phyloP scores from a whole-genome alignment of 345 rosid species.

The Rhizophora mangle region DNA sequence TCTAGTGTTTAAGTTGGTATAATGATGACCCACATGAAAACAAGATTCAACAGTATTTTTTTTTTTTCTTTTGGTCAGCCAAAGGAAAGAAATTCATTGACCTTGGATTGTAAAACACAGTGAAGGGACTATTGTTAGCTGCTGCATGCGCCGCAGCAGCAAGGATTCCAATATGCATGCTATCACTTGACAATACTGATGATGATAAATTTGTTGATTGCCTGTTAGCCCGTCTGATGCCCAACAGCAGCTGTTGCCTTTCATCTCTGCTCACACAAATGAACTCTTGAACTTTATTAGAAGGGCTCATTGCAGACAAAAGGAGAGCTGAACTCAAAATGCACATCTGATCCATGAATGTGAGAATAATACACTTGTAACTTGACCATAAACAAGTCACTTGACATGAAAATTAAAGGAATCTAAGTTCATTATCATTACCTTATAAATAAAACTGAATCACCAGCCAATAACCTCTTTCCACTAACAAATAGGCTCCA shows the following conservation, averaged over 20 bases:
- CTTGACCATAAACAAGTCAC: neutral
- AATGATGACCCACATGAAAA: neutral
- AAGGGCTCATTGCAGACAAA: neutral
- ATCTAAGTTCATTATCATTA: slow-evolving; percentile 22
- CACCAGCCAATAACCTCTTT: slow-evolving; percentile 80
- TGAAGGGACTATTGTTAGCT: slow-evolving; percentile 88
- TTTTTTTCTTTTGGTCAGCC: neutral
- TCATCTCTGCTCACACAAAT: slow-evolving; percentile 63
- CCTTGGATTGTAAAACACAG: slow-evolving; percentile 92
- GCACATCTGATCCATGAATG: neutral
- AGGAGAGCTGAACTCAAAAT: slow-evolving; percentile 2
- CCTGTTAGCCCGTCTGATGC: slow-evolving; percentile 79
- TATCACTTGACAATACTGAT: slow-evolving; percentile 90
- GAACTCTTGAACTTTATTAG: slow-evolving; percentile 6
- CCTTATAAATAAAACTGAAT: slow-evolving; percentile 84
- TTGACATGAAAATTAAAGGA: slow-evolving; percentile 1
- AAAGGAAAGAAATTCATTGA: slow-evolving; percentile 10
- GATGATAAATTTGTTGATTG: slow-evolving; percentile 83
- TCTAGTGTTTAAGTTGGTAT: slow-evolving; percentile 3
- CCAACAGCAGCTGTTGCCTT: slow-evolving; percentile 81
- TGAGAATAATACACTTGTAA: neutral
- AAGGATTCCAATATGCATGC: slow-evolving; percentile 96
- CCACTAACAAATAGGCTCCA: slow-evolving; percentile 92
- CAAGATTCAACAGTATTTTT: neutral
- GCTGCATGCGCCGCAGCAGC: slow-evolving; percentile 99